phyloP scores from a whole-genome alignment of 129 eudicot species.

The Flaveria brownii region DNA sequence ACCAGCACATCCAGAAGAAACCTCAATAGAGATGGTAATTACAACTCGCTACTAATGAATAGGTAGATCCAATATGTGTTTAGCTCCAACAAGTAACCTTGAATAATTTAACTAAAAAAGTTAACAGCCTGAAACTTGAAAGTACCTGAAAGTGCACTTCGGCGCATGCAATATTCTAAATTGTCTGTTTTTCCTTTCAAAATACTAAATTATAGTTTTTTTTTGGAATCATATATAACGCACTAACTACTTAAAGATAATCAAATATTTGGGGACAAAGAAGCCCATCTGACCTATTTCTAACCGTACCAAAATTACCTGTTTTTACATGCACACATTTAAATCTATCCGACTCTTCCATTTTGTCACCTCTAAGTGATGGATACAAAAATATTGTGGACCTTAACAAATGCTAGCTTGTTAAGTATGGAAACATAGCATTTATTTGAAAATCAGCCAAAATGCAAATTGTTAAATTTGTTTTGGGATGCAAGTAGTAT shows the following conservation, averaged over 20 bases:
- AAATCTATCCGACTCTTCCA: background rate
- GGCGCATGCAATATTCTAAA: background rate
- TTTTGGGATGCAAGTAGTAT: background rate
- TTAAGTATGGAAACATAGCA: background rate
- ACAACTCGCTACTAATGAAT: background rate
- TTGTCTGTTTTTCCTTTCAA: background rate
- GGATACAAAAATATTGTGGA: slow-evolving; percentile 1
- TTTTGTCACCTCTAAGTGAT: background rate
- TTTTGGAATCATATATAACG: too few species aligned
- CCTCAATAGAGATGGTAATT: too few species aligned
- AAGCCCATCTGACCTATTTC: slow-evolving; percentile 2
- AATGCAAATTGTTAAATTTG: background rate
- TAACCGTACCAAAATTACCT: background rate
- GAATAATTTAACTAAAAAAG: background rate
- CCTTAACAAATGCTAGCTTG: background rate
- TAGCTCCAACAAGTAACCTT: background rate
- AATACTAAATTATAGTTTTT: background rate
- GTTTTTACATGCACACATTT: background rate
- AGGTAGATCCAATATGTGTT: background rate
- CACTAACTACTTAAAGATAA: background rate
- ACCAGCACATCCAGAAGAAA: too few species aligned
- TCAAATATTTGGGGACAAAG: background rate
- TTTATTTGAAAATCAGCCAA: background rate
- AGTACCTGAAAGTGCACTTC: background rate
- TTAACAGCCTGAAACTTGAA: background rate